These are phyloP conservation scores for Zizania latifolia DNA, from an alignment of 176 grass and related monocot species.

Conservation along the genomic window DNA sequence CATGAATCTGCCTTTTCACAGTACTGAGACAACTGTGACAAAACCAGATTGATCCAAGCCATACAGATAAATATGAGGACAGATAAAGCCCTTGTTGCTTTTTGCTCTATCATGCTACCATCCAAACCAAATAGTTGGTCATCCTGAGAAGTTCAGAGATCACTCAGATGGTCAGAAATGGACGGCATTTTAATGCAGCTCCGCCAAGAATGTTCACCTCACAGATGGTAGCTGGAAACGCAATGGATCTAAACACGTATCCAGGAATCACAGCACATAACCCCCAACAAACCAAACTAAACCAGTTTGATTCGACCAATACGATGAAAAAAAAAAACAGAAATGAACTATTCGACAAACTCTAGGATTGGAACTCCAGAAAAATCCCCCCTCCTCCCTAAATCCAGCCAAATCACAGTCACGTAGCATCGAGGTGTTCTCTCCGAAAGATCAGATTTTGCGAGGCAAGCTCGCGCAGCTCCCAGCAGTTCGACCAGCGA, in stretches of 20 bases:
- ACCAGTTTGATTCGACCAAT: background rate
- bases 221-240: background rate
- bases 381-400: background rate
- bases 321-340: background rate
- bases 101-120: background rate
- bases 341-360: background rate
- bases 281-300: background rate
- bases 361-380: background rate
- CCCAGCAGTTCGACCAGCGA: background rate
- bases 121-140: constrained; percentile 5
- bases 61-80: background rate
- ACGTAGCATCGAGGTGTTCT: background rate
- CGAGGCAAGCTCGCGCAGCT: background rate
- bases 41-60: constrained; percentile 15
- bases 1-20: background rate
- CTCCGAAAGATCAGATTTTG: background rate
- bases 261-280: background rate
- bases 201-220: background rate
- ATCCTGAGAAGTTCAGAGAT: background rate
- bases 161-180: background rate
- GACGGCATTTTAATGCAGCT: background rate
- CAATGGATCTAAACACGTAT: background rate
- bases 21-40: background rate
- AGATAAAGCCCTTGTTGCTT: background rate
- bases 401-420: background rate